phyloP scores from a whole-genome alignment of 2,329 filamentous ascomycete species.

The Pyricularia sp. region DNA sequence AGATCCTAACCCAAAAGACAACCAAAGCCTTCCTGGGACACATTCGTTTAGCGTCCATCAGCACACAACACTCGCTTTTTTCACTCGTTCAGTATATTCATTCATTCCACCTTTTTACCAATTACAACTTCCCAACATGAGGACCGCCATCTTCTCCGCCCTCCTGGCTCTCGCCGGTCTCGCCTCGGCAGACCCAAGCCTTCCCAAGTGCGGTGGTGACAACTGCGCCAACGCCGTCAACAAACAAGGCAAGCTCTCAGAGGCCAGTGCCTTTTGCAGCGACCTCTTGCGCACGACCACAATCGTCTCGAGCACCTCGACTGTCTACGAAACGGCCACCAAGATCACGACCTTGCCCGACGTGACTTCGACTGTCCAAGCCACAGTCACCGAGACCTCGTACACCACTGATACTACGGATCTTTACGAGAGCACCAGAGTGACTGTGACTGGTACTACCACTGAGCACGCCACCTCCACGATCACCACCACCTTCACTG shows the following conservation, averaged over 20 bases:
- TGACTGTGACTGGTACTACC: neutral
- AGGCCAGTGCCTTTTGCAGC: neutral
- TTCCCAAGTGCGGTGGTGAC: neutral
- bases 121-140: neutral
- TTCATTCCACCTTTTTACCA: neutral
- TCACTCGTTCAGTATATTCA: neutral
- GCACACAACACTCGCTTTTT: neutral
- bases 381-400: neutral
- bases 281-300: neutral
- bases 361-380: neutral
- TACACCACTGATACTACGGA: neutral
- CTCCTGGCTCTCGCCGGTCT: neutral
- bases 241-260: neutral
- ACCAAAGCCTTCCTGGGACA: neutral
- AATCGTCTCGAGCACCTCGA: neutral
- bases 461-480: neutral
- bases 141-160: neutral
- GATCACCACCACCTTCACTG: neutral
- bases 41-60: neutral
- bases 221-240: neutral
- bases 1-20: neutral
- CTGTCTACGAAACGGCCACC: neutral
- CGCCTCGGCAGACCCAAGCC: neutral
- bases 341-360: neutral
- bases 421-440: neutral